phyloP scores from a whole-genome alignment of 179 eudicot genomes.

The Amaranthus tricolor region DNA sequence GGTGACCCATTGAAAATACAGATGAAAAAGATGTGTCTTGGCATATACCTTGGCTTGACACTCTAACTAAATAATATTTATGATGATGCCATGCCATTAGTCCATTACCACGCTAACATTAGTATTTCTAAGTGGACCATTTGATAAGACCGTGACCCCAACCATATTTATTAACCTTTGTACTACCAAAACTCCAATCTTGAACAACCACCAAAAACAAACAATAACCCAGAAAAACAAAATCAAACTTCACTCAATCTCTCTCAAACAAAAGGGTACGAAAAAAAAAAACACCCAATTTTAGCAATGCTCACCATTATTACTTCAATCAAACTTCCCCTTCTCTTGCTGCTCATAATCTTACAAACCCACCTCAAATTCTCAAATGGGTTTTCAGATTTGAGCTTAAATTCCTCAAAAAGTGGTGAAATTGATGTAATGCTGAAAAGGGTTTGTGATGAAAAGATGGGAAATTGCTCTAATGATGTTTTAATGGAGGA shows the following conservation, averaged over 20 bases:
- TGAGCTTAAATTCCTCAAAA: slow-evolving; percentile 32
- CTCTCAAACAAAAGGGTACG: not conserved
- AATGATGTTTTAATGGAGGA: slow-evolving; percentile 25
- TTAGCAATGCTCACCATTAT: slow-evolving; percentile 27
- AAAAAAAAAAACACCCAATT: slow-evolving; percentile 12
- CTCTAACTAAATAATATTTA: not conserved
- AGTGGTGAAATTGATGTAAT: slow-evolving; percentile 31
- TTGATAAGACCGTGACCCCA: slow-evolving; percentile 22
- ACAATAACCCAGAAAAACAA: not conserved
- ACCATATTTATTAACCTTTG: slow-evolving; percentile 4
- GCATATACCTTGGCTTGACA: not conserved
- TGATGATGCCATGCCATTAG: slow-evolving; percentile 5
- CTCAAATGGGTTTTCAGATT: slow-evolving; percentile 44
- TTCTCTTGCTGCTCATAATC: slow-evolving; percentile 36
- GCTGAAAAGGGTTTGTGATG: slow-evolving; percentile 40
- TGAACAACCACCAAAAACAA: not conserved
- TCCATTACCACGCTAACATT: not conserved
- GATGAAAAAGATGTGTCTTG: not conserved
- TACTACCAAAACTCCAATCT: not conserved
- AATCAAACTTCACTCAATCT: not conserved
- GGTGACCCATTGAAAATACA: not conserved
- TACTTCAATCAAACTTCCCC: slow-evolving; percentile 14
- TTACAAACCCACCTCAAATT: slow-evolving; percentile 40
- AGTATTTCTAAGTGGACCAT: slow-evolving; percentile 5
- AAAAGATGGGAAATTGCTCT: slow-evolving; percentile 26